A percentile compares a stretch with the other conserved stretches of the same genome.
phyloP scores from a whole-genome alignment of 2,329 filamentous ascomycete species.

The Amphichorda felina region DNA sequence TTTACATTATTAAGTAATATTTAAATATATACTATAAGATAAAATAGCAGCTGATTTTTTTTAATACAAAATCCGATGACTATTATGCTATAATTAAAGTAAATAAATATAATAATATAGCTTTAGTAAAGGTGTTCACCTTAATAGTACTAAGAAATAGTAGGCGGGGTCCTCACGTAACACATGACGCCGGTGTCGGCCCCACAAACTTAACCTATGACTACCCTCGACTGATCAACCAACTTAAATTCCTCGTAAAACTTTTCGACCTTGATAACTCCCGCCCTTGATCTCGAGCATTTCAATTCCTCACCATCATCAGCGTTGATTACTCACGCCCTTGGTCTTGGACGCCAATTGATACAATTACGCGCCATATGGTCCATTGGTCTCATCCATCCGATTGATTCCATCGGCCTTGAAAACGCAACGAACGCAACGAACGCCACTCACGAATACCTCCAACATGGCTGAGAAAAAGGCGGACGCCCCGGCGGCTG shows the following conservation, averaged over 20 bases:
- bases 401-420: conserved; percentile 7
- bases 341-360: conserved; percentile 8
- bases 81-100: too few relatives aligned
- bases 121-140: background rate
- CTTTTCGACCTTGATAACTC: conserved; percentile 7
- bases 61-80: too few relatives aligned
- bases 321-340: conserved; percentile 9
- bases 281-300: conserved; percentile 7
- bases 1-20: too few relatives aligned
- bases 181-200: conserved; percentile 6
- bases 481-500: conserved; percentile 14
- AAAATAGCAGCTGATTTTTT: too few relatives aligned
- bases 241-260: conserved; percentile 5
- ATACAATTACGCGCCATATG: conserved; percentile 5
- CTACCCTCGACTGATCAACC: background rate
- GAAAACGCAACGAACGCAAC: conserved; percentile 5
- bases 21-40: too few relatives aligned
- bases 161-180: background rate
- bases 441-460: conserved; percentile 1
- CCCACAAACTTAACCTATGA: conserved; percentile 7
- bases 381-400: conserved; percentile 9
- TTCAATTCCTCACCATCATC: conserved; percentile 7
- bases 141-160: background rate
- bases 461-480: conserved; percentile 1
- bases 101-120: too few relatives aligned